phyloP scores from a whole-genome alignment of 768 basidiomycete genomes.

The Hydnomerulius pinastri region DNA sequence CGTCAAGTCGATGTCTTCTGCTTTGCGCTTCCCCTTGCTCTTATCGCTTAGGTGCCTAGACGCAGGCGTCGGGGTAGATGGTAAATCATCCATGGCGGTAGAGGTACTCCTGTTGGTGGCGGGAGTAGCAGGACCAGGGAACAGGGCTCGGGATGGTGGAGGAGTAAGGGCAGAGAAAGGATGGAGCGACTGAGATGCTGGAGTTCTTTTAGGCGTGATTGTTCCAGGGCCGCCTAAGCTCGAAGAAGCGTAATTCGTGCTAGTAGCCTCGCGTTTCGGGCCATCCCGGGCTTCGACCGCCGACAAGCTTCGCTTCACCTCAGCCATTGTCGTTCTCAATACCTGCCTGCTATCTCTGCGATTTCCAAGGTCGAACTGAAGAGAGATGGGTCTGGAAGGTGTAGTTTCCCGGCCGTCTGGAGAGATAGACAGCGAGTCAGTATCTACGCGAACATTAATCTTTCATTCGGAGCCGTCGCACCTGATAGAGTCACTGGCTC shows the following conservation, averaged over 20 bases:
- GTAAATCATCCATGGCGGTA: constrained; percentile 19
- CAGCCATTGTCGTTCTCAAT: constrained; percentile 12
- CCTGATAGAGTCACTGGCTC: constrained; percentile 31
- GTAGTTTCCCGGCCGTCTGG: constrained; percentile 20
- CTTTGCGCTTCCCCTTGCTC: constrained; percentile 68
- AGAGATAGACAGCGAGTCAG: background rate
- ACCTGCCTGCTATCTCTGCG: constrained; percentile 14
- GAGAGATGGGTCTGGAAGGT: constrained; percentile 20
- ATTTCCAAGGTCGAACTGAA: constrained; percentile 19
- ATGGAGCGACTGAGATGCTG: constrained; percentile 8
- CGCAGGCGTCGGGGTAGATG: constrained; percentile 36
- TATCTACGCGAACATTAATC: background rate
- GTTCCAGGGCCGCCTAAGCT: constrained; percentile 19
- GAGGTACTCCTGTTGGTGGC: constrained; percentile 11
- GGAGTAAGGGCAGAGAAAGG: constrained; percentile 16
- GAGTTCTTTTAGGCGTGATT: constrained; percentile 9
- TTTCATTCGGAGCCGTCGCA: constrained; percentile 2
- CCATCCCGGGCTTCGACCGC: constrained; percentile 21
- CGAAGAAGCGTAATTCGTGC: constrained; percentile 15
- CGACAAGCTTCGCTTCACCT: constrained; percentile 29
- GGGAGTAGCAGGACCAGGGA: constrained; percentile 10
- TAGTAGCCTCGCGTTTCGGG: constrained; percentile 15
- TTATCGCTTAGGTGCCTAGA: constrained; percentile 35
- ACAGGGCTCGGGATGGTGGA: constrained; percentile 19
- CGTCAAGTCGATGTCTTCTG: constrained; percentile 69